Percentiles rank a stretch among this genome's conserved stretches.
These are phyloP conservation scores for Wallemia mellicola DNA, from an alignment of 1,284 basidiomycete genomes.

Conservation along the genomic window DNA sequence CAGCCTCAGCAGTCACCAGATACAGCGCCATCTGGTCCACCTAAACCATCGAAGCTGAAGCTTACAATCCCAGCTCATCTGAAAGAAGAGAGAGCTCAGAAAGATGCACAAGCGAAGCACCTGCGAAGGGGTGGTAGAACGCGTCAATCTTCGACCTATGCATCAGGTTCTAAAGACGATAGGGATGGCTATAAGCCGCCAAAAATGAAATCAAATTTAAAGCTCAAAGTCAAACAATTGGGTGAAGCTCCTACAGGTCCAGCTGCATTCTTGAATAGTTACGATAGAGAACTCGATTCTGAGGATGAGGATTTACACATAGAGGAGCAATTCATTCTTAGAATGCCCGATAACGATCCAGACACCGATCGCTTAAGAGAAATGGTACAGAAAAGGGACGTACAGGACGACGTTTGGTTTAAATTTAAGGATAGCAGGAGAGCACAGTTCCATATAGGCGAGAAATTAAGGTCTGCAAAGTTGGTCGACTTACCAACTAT, in stretches of 20 bases:
- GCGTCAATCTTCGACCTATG: background rate
- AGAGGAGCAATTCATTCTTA: conserved; percentile 87
- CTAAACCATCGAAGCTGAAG: background rate
- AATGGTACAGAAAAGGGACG: conserved; percentile 46
- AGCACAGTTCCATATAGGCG: conserved; percentile 64
- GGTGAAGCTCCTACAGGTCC: background rate
- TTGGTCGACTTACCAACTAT: conserved; percentile 87
- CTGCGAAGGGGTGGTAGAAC: background rate
- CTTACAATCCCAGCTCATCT: background rate
- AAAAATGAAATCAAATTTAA: background rate
- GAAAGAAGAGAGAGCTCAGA: background rate
- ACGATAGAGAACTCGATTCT: conserved; percentile 80
- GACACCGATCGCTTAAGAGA: conserved; percentile 35
- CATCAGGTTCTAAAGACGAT: background rate
- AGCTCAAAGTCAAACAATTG: background rate
- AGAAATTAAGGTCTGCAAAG: conserved; percentile 56
- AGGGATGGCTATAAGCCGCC: background rate
- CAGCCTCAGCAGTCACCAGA: background rate
- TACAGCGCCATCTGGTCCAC: background rate
- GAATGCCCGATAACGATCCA: conserved; percentile 55
- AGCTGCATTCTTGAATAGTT: conserved; percentile 46
- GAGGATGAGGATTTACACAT: conserved; percentile 73
- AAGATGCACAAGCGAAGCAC: background rate
- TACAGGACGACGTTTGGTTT: conserved; percentile 72
- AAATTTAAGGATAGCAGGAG: conserved; percentile 93